phyloP scores from a whole-genome alignment of 495 filamentous ascomycete genomes.

The Friedmanniomyces simplex region DNA sequence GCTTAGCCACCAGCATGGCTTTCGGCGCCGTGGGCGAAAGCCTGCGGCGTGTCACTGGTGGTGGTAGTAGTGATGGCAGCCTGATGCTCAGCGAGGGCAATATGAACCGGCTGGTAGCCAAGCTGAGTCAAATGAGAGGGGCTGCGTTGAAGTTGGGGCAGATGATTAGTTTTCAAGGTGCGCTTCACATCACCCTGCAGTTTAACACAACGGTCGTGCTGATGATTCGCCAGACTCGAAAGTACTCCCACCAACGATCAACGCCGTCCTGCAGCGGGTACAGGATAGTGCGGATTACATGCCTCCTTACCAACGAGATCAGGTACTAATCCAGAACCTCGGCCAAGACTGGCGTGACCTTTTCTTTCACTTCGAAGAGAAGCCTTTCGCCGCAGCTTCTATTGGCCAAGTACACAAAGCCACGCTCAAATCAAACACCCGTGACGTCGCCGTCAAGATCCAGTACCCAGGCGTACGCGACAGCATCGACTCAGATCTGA shows the following conservation, averaged over 20 bases:
- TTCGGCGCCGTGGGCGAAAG: no score
- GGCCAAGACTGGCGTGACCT: slow-evolving; percentile 78
- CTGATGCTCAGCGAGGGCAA: no score
- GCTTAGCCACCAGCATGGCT: no score
- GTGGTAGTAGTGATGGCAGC: no score
- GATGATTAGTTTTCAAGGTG: slow-evolving; percentile 90
- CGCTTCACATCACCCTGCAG: slow-evolving; percentile 4
- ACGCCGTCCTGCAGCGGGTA: slow-evolving; percentile 80
- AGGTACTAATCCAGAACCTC: slow-evolving; percentile 66
- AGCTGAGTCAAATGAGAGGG: slow-evolving; percentile 88
- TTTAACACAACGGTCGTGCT: background rate
- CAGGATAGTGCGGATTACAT: slow-evolving; percentile 98
- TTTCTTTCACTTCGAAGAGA: slow-evolving; percentile 75
- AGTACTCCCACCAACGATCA: slow-evolving; percentile 76
- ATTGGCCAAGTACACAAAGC: slow-evolving; percentile 95
- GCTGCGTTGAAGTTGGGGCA: slow-evolving; percentile 97
- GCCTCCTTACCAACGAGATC: slow-evolving; percentile 82
- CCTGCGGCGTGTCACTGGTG: no score
- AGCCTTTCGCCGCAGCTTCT: slow-evolving; percentile 91
- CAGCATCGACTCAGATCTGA: slow-evolving; percentile 90
- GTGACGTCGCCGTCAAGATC: slow-evolving; percentile 83
- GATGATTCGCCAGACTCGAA: slow-evolving; percentile 57
- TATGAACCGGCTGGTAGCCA: no score
- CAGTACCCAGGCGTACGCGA: slow-evolving; percentile 96
- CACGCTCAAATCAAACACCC: slow-evolving; percentile 60